Evolutionary conservation across 495 filamentous ascomycete genomes (phyloP).

Genomic region (Aspergillus egyptiacus): DNA sequence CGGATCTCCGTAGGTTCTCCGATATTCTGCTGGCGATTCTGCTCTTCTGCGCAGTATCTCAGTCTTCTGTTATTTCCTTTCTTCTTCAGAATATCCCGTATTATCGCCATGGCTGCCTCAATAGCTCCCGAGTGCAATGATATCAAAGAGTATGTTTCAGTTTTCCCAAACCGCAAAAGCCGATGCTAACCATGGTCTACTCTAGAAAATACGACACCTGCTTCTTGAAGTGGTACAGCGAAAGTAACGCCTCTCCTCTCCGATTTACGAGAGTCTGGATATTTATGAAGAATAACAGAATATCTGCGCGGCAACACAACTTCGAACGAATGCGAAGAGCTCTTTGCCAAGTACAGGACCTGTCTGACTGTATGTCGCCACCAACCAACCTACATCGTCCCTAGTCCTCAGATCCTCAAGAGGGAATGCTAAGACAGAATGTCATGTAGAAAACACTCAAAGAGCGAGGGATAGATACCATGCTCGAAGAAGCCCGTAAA

Average conservation of each 20-base stretch:
- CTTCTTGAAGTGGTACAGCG: constrained; percentile 94
- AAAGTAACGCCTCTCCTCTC: constrained; percentile 54
- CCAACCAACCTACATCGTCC: not conserved
- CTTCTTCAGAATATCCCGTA: not conserved
- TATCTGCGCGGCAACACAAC: constrained; percentile 75
- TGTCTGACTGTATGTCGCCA: constrained; percentile 63
- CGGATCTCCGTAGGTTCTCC: not conserved
- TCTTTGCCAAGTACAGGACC: constrained; percentile 80
- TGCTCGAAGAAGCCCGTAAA: constrained; percentile 79
- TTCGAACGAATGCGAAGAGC: constrained; percentile 72
- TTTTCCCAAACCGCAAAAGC: constrained; percentile 14
- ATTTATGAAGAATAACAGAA: constrained; percentile 43
- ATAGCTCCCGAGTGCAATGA: constrained; percentile 73
- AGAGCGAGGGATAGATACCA: constrained; percentile 75
- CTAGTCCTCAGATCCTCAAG: not conserved
- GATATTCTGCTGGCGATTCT: constrained; percentile 4
- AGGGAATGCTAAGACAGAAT: not conserved
- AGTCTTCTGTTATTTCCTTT: not conserved
- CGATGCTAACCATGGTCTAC: constrained; percentile 17
- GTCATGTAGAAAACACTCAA: constrained; percentile 64
- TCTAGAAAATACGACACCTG: constrained; percentile 80
- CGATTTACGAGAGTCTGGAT: not conserved
- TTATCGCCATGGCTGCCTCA: constrained; percentile 49
- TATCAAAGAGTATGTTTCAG: constrained; percentile 63
- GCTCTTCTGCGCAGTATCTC: not conserved